phyloP scores from a whole-genome alignment of 1,284 basidiomycete species.

The Leccinum huronense region DNA sequence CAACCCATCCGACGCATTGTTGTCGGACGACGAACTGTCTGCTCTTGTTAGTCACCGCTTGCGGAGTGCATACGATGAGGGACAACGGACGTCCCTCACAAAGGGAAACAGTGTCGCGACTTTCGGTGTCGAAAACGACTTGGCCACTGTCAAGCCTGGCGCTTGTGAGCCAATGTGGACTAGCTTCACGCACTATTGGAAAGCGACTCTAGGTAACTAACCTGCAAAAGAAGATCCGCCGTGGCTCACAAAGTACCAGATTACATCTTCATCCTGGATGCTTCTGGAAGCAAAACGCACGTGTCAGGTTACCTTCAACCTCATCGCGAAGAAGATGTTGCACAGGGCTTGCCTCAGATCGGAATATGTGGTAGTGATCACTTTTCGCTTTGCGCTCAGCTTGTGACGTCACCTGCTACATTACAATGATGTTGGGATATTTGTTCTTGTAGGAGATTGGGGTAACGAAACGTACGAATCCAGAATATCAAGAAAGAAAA shows the following conservation, averaged over 20 bases:
- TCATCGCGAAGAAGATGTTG: constrained; percentile 61
- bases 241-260: constrained; percentile 47
- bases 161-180: constrained; percentile 76
- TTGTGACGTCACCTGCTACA: constrained; percentile 23
- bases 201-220: constrained; percentile 67
- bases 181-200: constrained; percentile 80
- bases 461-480: constrained; percentile 8
- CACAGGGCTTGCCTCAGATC: constrained; percentile 75
- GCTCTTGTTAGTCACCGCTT: constrained; percentile 48
- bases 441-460: constrained; percentile 17
- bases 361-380: constrained; percentile 88
- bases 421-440: constrained; percentile 11
- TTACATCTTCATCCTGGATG: constrained; percentile 78
- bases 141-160: constrained; percentile 46
- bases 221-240: background rate
- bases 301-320: constrained; percentile 67
- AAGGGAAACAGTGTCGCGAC: constrained; percentile 35
- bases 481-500: background rate
- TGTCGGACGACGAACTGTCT: constrained; percentile 61
- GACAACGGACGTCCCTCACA: constrained; percentile 36
- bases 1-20: constrained; percentile 65
- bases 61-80: constrained; percentile 62
- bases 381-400: constrained; percentile 68
- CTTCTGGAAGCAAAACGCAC: constrained; percentile 38
- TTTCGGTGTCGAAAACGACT: constrained; percentile 49